Percentiles rank a stretch among this genome's conserved stretches.
These are phyloP conservation scores for Fusarium chlamydosporum DNA, from an alignment of 2,329 filamentous ascomycete species.

Conservation along the genomic window DNA sequence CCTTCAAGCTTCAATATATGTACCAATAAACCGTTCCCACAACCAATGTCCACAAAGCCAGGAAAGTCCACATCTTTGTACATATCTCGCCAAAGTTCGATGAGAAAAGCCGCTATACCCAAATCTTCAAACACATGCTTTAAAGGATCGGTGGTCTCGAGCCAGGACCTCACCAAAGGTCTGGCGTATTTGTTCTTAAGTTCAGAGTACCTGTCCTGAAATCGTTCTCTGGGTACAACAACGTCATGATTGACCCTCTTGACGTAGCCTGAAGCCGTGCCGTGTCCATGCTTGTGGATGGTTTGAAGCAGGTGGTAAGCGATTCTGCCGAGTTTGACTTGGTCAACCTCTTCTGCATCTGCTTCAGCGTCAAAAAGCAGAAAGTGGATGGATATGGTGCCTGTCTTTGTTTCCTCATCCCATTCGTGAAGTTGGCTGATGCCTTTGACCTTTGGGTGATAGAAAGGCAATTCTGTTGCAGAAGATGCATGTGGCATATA, in stretches of 20 bases:
- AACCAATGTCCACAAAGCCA: conserved; percentile 96
- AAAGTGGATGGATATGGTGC: conserved; percentile 73
- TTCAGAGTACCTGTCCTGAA: conserved; percentile 85
- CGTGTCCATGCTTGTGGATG: conserved; percentile 80
- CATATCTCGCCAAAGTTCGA: conserved; percentile 91
- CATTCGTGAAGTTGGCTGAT: conserved; percentile 83
- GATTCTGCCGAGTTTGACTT: conserved; percentile 72
- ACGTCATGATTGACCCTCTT: conserved; percentile 89
- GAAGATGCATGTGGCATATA: conserved; percentile 81
- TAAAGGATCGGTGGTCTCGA: conserved; percentile 85
- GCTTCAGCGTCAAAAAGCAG: conserved; percentile 60
- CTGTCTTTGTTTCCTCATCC: conserved; percentile 59
- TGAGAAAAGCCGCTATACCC: conserved; percentile 89
- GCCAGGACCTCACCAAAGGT: conserved; percentile 80
- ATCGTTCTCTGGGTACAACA: conserved; percentile 79
- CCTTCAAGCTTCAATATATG: conserved; percentile 85
- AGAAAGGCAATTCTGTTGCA: conserved; percentile 80
- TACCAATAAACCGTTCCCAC: conserved; percentile 92
- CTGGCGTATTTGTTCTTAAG: conserved; percentile 86
- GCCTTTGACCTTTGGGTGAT: conserved; percentile 82
- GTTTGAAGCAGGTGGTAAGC: conserved; percentile 77
- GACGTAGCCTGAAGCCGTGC: conserved; percentile 74
- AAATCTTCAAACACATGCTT: conserved; percentile 98
- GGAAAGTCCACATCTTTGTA: conserved; percentile 76
- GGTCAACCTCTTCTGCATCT: conserved; percentile 46